Evolutionary conservation across 192 early-diverging fungal species (phyloP).

Genomic region (Gonapodya prolifera): DNA sequence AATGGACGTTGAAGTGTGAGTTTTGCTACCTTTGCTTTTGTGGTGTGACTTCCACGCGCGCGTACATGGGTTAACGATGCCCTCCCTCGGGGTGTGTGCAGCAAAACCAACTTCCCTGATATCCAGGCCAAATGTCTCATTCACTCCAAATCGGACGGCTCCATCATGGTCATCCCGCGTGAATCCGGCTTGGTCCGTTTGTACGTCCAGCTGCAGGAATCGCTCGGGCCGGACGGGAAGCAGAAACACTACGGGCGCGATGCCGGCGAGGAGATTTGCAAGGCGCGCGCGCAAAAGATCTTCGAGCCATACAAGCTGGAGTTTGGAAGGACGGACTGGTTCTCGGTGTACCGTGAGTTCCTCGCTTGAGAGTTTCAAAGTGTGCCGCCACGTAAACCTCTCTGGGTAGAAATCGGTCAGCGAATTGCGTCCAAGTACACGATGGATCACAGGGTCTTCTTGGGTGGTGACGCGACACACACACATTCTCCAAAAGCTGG

Average conservation of each 20-base stretch:
- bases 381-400: too few relatives aligned
- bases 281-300: neutral
- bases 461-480: neutral
- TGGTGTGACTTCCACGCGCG: too few relatives aligned
- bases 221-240: neutral
- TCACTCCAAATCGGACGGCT: neutral
- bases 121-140: neutral
- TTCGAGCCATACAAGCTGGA: neutral
- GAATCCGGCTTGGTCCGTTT: neutral
- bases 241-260: neutral
- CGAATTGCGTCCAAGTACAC: neutral
- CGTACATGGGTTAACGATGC: too few relatives aligned
- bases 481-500: neutral
- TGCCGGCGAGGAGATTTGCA: neutral
- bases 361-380: neutral
- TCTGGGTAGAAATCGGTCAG: neutral
- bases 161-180: neutral
- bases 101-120: neutral
- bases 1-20: neutral
- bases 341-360: neutral
- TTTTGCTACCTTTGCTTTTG: too few relatives aligned
- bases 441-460: neutral
- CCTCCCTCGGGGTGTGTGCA: too few relatives aligned
- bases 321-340: neutral
- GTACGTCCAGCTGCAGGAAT: neutral